Evolutionary conservation across 2,329 filamentous ascomycete genomes (phyloP), one percentile per base, ranked within the genome.

Genomic region (Fusarium poae): DNA sequence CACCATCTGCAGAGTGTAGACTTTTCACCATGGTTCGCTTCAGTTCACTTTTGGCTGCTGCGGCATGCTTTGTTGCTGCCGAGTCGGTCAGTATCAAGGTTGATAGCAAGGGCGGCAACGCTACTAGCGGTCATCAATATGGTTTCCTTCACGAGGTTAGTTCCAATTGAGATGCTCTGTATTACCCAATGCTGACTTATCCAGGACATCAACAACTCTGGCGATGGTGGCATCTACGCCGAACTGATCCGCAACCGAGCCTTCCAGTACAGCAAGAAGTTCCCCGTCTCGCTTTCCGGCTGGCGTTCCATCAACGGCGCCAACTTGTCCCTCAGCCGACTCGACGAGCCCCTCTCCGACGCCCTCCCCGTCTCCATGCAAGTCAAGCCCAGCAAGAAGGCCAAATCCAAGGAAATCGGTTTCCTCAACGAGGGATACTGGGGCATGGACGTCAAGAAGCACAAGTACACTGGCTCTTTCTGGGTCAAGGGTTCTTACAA

Each of bases 211-310:
- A 88, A 88, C 77, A 87, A 91, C 76, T 89, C 87, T 3, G 90
- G 90, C 4, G 91, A 93, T 73, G 90, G 91, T 23, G 91, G 90
- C 7, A 86, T 92, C 65, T 92, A 93, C 74, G 90, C 88, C 49
- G 90, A 93, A 74, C 77, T 93, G 57, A 86, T 93, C 58, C 85
- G 84, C 52, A 93, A 93, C 77, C 85, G 89, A 49, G 91, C 89
- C 13, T 92, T 93, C 73, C 91, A 93, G 76, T 80, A 80, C 55
- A 83, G 80, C 62, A 77, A 79, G 21, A 69, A 73, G 18, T 83
- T 77, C 62, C 82, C 81, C 5, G 77, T 79, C 39, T 81, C 79
- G 6, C 78, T 87, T 4, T 77, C 78, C n/a, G 81, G 77, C 18
- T 87, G 84, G 83, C 76, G 75, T 18, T 66, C 82, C 2, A 65